A percentile compares a stretch with the other conserved stretches of the same genome.
Conservation (phyloP, 2,329 filamentous ascomycete genomes). For the Tolypocladium amazonense region DNA sequence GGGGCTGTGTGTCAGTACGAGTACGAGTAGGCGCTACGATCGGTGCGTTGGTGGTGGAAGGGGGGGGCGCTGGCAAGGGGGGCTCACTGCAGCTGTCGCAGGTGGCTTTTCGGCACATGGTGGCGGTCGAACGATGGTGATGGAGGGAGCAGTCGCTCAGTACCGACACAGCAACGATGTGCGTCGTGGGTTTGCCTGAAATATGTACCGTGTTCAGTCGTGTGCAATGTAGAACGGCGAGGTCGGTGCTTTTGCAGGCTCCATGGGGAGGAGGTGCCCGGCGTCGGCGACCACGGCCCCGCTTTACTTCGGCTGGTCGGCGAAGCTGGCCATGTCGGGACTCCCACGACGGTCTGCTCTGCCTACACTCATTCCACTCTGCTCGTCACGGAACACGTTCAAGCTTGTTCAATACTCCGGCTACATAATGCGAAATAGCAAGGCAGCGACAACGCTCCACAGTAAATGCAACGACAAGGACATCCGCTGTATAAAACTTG, state of each 20-base stretch:
- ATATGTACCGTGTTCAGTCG: neutral
- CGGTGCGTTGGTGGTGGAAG: too few species aligned
- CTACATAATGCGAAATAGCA: neutral
- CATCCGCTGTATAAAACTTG: neutral
- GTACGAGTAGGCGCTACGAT: too few species aligned
- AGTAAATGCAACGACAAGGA: neutral
- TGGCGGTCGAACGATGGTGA: slow-evolving; percentile 1
- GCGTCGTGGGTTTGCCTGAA: neutral
- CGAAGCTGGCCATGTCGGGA: neutral
- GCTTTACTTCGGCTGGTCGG: neutral
- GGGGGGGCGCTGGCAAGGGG: neutral
- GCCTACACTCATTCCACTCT: neutral
- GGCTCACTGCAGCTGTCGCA: slow-evolving; percentile 53
- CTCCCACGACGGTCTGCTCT: too few species aligned
- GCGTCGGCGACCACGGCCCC: neutral
- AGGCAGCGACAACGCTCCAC: neutral
- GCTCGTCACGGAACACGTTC: neutral
- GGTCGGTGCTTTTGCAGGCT: neutral
- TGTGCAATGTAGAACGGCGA: neutral
- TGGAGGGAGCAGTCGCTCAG: neutral
- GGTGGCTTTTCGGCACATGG: slow-evolving; percentile 55
- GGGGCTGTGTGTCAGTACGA: neutral
- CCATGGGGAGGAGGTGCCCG: neutral
- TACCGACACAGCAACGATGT: neutral
- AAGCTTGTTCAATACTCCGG: neutral